Evolutionary conservation across 345 rosid genomes (phyloP), one percentile per base, ranked within the genome.

Genomic region (Limnanthes douglasii): DNA sequence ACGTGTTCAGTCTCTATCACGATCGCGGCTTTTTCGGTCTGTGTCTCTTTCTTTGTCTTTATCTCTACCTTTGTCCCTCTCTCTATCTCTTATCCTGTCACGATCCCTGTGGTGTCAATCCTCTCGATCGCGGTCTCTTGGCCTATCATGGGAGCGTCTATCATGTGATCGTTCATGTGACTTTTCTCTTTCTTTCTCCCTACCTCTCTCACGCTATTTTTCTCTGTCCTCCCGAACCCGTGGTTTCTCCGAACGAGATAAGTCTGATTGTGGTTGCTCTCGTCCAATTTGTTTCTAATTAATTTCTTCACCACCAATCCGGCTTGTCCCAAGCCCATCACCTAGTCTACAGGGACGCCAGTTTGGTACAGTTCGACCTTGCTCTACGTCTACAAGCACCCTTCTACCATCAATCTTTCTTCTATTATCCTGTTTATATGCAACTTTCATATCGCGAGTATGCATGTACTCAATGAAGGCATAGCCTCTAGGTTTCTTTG

Each of bases 321-420:
- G 68, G 39, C 79, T 66, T 9, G 96, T 72, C 58, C 98, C 98
- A 61, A 90, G 96, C 43, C 98, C 98, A 68, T 95, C 98, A 48
- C 98, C 98, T 41, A 90, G 79, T 37, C 96, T 72, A 29, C 96
- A 94, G 20, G 98, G 98, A 22, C 98, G 78, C 98, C 96, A 90
- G 63, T 90, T 90, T n/a, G 98, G 98, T 23, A 90, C 98, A 18
- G 98, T 90, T 59, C 96, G 68, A 51, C 98, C 94, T 18, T 94
- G 86, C 57, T 90, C 96, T 37, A 90, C 98, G 65, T 90, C 98
- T 38, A 90, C 96, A 53, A 90, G 82, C 46, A 90, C 98, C 64
- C 96, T 90, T 69, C 88, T 72, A 11, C 94, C 94, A 49, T 90
- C 98, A 68, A 90, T 68, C 70, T 90, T 90, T 69, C 73, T 68